Conservation (phyloP, 305 asterid species). For the Fraxinus sp. region DNA sequence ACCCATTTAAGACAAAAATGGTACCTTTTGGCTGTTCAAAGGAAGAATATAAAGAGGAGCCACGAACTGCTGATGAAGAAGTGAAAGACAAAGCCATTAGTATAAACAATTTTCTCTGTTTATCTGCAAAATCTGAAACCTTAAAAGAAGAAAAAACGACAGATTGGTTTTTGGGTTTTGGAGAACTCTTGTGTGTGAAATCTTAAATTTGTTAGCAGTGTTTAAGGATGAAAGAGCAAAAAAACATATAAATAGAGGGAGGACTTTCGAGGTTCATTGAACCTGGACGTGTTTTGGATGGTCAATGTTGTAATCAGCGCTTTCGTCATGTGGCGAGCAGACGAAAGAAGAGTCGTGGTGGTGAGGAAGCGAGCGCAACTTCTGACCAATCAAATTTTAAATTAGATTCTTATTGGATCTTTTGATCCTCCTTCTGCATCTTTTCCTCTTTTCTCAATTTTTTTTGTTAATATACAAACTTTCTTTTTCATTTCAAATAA, state of each 20-base stretch:
- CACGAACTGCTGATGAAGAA: constrained; percentile 36
- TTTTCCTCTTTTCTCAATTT: neutral
- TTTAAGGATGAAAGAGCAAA: constrained; percentile 5
- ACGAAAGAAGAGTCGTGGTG: neutral
- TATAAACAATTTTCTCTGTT: neutral
- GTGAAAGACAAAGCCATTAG: constrained; percentile 50
- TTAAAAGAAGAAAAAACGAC: neutral
- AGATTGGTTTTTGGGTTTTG: constrained; percentile 13
- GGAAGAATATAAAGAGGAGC: constrained; percentile 33
- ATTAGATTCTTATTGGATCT: constrained; percentile 10
- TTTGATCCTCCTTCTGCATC: neutral
- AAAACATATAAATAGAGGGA: constrained; percentile 2
- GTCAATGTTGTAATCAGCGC: constrained; percentile 18
- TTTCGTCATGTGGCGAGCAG: constrained; percentile 33
- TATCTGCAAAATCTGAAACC: constrained; percentile 15
- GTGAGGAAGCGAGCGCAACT: constrained; percentile 1
- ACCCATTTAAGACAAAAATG: neutral
- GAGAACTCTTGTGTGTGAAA: neutral
- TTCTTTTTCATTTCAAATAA: neutral
- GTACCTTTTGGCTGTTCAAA: constrained; percentile 46
- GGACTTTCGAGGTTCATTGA: constrained; percentile 38
- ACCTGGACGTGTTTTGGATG: constrained; percentile 39
- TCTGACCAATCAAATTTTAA: constrained; percentile 23
- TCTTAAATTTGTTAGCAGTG: neutral
- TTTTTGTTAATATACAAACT: neutral